Conservation (phyloP, 768 basidiomycete genomes). For the Termitomyces sp. region DNA sequence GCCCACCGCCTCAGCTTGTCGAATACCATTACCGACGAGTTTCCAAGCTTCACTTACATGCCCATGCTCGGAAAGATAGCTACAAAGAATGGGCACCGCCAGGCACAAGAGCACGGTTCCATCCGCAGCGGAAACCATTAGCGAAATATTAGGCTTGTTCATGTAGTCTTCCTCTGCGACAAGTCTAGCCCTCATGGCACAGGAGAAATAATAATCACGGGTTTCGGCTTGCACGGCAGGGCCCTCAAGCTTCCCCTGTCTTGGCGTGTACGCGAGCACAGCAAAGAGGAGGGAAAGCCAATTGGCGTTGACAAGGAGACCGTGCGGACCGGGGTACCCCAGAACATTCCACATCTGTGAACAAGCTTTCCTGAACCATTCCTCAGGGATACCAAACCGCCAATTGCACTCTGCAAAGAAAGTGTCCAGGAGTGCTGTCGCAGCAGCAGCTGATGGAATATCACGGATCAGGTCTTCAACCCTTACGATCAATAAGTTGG, state of each 20-base stretch:
- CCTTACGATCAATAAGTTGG: constrained; percentile 15
- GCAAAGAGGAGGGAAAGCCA: constrained; percentile 48
- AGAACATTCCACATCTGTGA: constrained; percentile 41
- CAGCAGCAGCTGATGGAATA: constrained; percentile 25
- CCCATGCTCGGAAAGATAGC: constrained; percentile 40
- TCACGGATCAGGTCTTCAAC: constrained; percentile 27
- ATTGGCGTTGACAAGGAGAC: constrained; percentile 39
- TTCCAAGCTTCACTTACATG: constrained; percentile 46
- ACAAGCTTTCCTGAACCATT: constrained; percentile 39
- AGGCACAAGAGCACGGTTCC: constrained; percentile 42
- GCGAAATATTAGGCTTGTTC: constrained; percentile 25
- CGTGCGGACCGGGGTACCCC: constrained; percentile 22
- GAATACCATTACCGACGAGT: constrained; percentile 33
- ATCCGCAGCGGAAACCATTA: constrained; percentile 35
- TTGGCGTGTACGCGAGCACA: constrained; percentile 37
- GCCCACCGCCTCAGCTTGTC: constrained; percentile 34
- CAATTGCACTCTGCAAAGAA: constrained; percentile 45
- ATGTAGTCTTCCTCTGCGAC: constrained; percentile 40
- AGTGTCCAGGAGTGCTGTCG: constrained; percentile 27
- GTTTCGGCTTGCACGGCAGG: constrained; percentile 1
- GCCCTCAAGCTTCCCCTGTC: not conserved
- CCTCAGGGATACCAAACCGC: constrained; percentile 45
- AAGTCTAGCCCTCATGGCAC: constrained; percentile 37
- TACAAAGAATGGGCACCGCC: constrained; percentile 37
- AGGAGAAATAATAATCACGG: constrained; percentile 30